phyloP scores from a whole-genome alignment of 1,284 basidiomycete genomes.

The Mycena sp. region DNA sequence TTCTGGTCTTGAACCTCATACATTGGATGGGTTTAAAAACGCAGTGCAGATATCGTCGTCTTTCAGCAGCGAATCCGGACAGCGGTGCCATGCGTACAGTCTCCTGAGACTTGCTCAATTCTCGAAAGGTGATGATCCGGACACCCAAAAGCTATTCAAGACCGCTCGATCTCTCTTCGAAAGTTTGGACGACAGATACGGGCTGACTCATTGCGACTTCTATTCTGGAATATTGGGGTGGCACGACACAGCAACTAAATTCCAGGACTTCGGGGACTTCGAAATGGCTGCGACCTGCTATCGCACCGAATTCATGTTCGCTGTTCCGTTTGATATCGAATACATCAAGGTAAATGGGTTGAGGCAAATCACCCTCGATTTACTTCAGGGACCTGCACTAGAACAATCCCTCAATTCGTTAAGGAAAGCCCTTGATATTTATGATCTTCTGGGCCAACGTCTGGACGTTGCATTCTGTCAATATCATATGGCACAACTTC shows the following conservation, averaged over 20 bases:
- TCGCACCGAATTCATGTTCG: too few relatives aligned
- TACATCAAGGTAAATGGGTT: slow-evolving; percentile 1
- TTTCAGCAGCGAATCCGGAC: not conserved
- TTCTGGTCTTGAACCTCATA: not conserved
- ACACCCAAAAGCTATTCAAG: not conserved
- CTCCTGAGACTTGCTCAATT: not conserved
- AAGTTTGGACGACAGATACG: slow-evolving; percentile 3
- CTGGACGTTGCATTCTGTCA: slow-evolving; percentile 11
- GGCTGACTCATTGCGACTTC: not conserved
- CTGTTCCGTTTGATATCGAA: not conserved
- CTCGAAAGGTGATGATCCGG: not conserved
- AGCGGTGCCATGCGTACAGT: slow-evolving; percentile 8
- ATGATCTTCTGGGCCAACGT: slow-evolving; percentile 2
- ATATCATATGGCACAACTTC: slow-evolving; percentile 12
- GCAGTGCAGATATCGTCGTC: not conserved
- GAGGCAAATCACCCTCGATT: not conserved
- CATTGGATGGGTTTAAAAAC: slow-evolving; percentile 5
- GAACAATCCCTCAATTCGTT: not conserved
- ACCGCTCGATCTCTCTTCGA: not conserved
- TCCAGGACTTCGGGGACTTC: slow-evolving; percentile 7
- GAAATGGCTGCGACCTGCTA: not conserved
- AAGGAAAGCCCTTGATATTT: slow-evolving; percentile 12
- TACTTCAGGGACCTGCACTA: not conserved
- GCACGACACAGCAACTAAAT: not conserved
- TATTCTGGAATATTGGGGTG: not conserved